Percentiles rank a stretch among this genome's conserved stretches.
Evolutionary conservation across 2,329 filamentous ascomycete species (phyloP).

Genomic region (Calonectria pseudoturangicola): DNA sequence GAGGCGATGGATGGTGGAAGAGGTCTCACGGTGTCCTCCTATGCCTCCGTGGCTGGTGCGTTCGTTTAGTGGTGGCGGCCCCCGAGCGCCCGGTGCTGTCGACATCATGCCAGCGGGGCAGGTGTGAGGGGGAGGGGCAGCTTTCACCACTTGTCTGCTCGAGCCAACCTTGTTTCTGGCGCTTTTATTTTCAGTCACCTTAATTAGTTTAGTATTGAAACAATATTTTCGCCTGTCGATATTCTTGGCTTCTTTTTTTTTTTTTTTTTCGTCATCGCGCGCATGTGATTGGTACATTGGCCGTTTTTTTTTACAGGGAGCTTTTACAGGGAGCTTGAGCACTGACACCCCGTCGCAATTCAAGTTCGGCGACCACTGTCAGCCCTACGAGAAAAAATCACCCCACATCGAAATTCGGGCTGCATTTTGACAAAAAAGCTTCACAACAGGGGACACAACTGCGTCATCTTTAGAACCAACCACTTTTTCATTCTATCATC

Average conservation of each 20-base stretch:
- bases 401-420: not conserved
- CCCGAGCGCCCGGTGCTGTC: not conserved
- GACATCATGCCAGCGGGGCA: constrained; percentile 7
- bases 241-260: too few species aligned
- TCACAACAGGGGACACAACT: not conserved
- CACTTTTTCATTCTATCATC: not conserved
- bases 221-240: too few species aligned
- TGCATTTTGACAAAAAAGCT: not conserved
- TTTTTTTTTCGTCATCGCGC: too few species aligned
- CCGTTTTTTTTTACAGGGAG: not conserved
- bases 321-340: not conserved
- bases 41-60: too few species aligned
- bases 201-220: too few species aligned
- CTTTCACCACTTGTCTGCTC: too few species aligned
- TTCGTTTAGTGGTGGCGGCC: too few species aligned
- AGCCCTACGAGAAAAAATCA: not conserved
- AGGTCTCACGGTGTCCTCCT: too few species aligned
- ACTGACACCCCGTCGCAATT: not conserved
- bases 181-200: too few species aligned
- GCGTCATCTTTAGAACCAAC: not conserved
- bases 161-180: too few species aligned
- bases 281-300: too few species aligned
- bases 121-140: not conserved
- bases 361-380: not conserved
- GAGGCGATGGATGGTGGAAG: too few species aligned